phyloP scores from a whole-genome alignment of 768 basidiomycete species.

The Tulasnella sp. region DNA sequence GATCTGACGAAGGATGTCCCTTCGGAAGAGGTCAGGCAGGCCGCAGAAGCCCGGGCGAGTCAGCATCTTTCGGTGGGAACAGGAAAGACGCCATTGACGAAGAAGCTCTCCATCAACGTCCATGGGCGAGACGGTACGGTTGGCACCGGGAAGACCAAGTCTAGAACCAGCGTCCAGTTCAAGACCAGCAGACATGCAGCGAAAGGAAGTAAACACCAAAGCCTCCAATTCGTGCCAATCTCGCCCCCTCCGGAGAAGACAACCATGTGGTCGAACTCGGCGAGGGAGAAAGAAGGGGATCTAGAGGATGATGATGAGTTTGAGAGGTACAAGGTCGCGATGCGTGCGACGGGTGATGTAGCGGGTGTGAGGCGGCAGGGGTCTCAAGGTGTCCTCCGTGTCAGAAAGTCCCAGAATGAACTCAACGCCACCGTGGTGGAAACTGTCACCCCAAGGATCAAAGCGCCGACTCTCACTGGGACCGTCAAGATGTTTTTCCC shows the following conservation, averaged over 20 bases:
- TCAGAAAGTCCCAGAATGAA: not conserved
- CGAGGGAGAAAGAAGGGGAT: slow-evolving; percentile 25
- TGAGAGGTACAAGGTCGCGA: slow-evolving; percentile 24
- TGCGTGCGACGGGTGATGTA: slow-evolving; percentile 33
- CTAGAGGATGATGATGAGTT: slow-evolving; percentile 38
- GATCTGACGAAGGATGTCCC: slow-evolving; percentile 38
- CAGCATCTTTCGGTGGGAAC: slow-evolving; percentile 26
- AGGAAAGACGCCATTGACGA: not conserved
- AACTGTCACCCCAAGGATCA: not conserved
- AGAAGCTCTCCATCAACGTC: slow-evolving; percentile 7
- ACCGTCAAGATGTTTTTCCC: slow-evolving; percentile 41
- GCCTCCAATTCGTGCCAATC: slow-evolving; percentile 58
- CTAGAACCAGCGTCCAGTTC: not conserved
- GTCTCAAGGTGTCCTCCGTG: not conserved
- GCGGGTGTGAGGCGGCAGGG: slow-evolving; percentile 22
- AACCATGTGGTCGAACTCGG: slow-evolving; percentile 21
- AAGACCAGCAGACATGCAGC: not conserved
- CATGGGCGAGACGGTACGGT: not conserved
- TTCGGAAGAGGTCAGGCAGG: not conserved
- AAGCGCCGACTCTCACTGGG: slow-evolving; percentile 19
- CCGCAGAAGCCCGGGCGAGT: not conserved
- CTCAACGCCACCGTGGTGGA: not conserved
- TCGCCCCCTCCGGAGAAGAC: slow-evolving; percentile 31
- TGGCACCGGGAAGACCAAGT: not conserved
- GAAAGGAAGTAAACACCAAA: slow-evolving; percentile 22